These are phyloP conservation scores for Alliaria petiolata DNA, from an alignment of 345 rosid species.

Conservation along the genomic window DNA sequence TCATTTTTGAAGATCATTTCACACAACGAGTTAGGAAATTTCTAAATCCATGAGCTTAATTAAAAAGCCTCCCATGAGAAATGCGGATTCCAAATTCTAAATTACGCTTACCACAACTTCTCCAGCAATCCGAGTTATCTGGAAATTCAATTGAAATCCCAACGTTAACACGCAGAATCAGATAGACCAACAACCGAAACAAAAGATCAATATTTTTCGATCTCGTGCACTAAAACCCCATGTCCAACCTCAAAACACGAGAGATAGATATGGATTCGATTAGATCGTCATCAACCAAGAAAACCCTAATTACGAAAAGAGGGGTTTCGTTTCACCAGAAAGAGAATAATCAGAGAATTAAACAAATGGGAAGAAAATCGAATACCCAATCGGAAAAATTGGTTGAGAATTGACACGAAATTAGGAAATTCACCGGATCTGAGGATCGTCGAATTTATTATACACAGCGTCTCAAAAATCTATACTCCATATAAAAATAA, in stretches of 20 bases:
- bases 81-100: not conserved
- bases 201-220: not conserved
- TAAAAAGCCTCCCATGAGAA: not conserved
- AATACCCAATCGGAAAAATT: conserved; percentile 17
- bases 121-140: conserved; percentile 7
- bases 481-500: not conserved
- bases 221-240: conserved; percentile 7
- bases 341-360: not conserved
- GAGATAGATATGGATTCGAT: not conserved
- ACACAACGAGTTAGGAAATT: not conserved
- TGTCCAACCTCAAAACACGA: not conserved
- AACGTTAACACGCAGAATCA: not conserved
- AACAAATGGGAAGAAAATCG: not conserved
- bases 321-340: conserved; percentile 11
- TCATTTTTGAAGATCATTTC: not conserved
- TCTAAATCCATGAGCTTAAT: not conserved
- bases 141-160: not conserved
- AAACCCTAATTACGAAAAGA: conserved; percentile 19
- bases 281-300: conserved; percentile 14
- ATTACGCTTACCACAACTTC: not conserved
- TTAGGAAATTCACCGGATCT: conserved; percentile 28
- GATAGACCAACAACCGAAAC: not conserved
- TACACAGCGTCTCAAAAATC: conserved; percentile 13
- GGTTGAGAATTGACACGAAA: conserved; percentile 24
- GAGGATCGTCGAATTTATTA: conserved; percentile 17